Evolutionary conservation across 306 rosid species (phyloP).

Genomic region (Gastrolobium bilobum): DNA sequence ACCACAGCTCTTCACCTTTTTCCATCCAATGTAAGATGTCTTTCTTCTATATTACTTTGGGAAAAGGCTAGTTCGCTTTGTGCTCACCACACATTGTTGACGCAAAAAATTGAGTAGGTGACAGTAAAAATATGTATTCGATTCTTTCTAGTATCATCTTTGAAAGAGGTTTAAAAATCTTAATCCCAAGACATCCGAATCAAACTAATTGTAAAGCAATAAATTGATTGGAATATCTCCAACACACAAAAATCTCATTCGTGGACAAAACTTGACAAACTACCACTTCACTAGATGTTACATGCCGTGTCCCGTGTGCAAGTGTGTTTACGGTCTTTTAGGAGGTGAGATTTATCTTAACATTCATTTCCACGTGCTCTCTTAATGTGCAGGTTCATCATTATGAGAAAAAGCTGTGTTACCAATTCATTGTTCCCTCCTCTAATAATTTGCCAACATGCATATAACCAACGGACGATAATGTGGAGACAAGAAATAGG

Average conservation of each 20-base stretch:
- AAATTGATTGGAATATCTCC: too few species aligned
- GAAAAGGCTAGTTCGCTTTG: too few species aligned
- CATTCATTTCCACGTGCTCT: background rate
- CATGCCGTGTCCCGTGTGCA: background rate
- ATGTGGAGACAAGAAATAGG: conserved; percentile 39
- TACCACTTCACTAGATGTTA: background rate
- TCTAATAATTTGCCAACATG: conserved; percentile 17
- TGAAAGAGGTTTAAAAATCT: too few species aligned
- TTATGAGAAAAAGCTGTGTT: background rate
- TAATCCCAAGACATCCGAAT: too few species aligned
- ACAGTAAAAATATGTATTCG: too few species aligned
- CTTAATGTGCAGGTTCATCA: background rate
- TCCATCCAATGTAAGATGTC: background rate
- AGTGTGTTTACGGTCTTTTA: background rate
- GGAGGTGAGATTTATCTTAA: background rate
- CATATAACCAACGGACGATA: background rate
- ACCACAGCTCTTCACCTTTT: background rate
- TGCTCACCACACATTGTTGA: too few species aligned
- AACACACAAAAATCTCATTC: too few species aligned
- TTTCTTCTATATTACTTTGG: background rate
- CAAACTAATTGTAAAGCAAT: too few species aligned
- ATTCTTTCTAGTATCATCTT: too few species aligned
- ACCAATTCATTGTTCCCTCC: background rate
- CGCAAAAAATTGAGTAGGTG: too few species aligned
- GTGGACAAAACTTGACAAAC: conserved; percentile 6